phyloP scores from a whole-genome alignment of 2,329 filamentous ascomycete species.

The Aureobasidium sp. region DNA sequence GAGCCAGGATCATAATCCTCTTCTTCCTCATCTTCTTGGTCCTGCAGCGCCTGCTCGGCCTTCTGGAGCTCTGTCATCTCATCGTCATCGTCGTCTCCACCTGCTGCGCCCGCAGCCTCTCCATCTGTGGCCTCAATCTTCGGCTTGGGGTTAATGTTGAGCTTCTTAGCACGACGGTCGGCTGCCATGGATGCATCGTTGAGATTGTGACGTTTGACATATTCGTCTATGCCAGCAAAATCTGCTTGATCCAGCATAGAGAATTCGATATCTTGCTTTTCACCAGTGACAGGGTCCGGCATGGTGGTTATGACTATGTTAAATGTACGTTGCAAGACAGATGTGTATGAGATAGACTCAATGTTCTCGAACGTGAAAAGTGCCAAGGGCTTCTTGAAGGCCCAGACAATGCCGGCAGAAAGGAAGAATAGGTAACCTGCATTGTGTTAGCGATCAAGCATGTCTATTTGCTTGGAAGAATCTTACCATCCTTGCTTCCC shows the following conservation, averaged over 20 bases:
- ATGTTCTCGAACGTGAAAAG: slow-evolving; percentile 54
- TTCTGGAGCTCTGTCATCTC: slow-evolving; percentile 32
- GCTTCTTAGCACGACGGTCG: slow-evolving; percentile 49
- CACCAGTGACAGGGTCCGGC: slow-evolving; percentile 18
- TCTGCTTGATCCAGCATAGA: slow-evolving; percentile 58
- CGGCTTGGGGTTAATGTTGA: slow-evolving; percentile 40
- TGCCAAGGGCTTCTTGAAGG: slow-evolving; percentile 56
- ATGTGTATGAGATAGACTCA: slow-evolving; percentile 54
- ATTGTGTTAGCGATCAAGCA: neutral
- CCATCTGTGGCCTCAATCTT: slow-evolving; percentile 21
- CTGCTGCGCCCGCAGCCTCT: slow-evolving; percentile 18
- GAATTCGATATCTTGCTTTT: slow-evolving; percentile 51
- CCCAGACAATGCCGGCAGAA: slow-evolving; percentile 52
- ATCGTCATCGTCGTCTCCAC: slow-evolving; percentile 26
- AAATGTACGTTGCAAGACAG: slow-evolving; percentile 56
- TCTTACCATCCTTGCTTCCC: slow-evolving; percentile 55
- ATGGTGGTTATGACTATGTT: slow-evolving; percentile 48
- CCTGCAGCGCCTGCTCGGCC: slow-evolving; percentile 24
- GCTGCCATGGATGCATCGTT: slow-evolving; percentile 57
- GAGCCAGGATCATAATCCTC: slow-evolving; percentile 33
- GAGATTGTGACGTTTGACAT: slow-evolving; percentile 51
- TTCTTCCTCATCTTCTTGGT: slow-evolving; percentile 33
- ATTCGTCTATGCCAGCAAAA: slow-evolving; percentile 52
- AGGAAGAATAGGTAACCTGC: slow-evolving; percentile 56
- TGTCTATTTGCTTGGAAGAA: no score